Evolutionary conservation across 331 rosid species (phyloP).

Genomic region (Ulmus americana): DNA sequence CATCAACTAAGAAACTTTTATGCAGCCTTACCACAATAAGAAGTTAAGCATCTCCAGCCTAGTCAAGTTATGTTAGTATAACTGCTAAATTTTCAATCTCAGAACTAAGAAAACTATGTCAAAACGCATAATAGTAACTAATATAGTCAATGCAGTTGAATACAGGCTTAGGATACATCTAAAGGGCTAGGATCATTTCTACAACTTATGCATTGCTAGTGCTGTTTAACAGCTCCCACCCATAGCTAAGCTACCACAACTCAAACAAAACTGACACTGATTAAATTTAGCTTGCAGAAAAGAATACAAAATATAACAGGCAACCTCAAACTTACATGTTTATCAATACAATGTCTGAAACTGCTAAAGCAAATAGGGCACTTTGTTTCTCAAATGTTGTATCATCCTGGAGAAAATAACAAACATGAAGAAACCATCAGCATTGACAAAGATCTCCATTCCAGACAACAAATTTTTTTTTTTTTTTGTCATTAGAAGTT

Average conservation of each 20-base stretch:
- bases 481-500: neutral
- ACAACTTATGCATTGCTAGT: neutral
- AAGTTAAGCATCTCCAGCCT: neutral
- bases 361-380: conserved; percentile 44
- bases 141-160: neutral
- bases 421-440: conserved; percentile 5
- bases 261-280: neutral
- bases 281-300: neutral
- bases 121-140: neutral
- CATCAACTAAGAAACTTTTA: neutral
- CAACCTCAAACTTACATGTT: conserved; percentile 34
- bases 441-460: neutral
- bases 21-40: neutral
- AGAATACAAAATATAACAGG: neutral
- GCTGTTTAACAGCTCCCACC: neutral
- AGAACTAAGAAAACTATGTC: neutral
- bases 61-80: neutral
- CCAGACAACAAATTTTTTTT: neutral
- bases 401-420: conserved; percentile 36
- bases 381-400: conserved; percentile 54
- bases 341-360: conserved; percentile 47
- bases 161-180: neutral
- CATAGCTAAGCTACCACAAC: neutral
- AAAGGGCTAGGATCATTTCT: neutral
- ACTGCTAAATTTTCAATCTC: neutral